A percentile compares a stretch with the other conserved stretches of the same genome.
Conservation (phyloP, 768 basidiomycete genomes). For the Pulveroboletus sp. region DNA sequence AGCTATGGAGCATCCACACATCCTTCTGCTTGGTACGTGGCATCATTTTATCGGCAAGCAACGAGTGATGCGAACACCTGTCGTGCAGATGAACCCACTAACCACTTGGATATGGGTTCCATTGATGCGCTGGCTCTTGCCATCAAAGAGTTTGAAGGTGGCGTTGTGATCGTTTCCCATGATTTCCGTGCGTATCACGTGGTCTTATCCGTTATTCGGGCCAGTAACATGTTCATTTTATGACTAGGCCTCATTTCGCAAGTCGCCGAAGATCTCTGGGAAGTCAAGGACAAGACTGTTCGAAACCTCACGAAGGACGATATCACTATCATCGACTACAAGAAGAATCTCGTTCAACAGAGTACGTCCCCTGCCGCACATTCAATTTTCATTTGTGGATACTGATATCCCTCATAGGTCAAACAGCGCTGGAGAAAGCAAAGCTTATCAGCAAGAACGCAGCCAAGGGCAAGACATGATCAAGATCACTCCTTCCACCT, state of each 20-base stretch:
- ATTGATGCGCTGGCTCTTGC: slow-evolving; percentile 95
- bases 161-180: slow-evolving; percentile 99
- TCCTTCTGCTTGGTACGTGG: slow-evolving; percentile 74
- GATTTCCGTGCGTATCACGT: slow-evolving; percentile 81
- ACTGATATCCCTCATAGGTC: slow-evolving; percentile 45
- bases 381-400: not conserved
- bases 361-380: slow-evolving; percentile 43
- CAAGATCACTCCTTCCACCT: not conserved
- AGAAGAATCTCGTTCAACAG: slow-evolving; percentile 78
- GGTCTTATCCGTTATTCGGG: slow-evolving; percentile 3
- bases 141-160: slow-evolving; percentile 96
- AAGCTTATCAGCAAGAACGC: slow-evolving; percentile 88
- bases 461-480: slow-evolving; percentile 63
- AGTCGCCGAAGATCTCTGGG: slow-evolving; percentile 99
- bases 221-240: slow-evolving; percentile 12
- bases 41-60: slow-evolving; percentile 11
- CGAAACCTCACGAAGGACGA: slow-evolving; percentile 88
- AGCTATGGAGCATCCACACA: slow-evolving; percentile 96
- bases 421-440: slow-evolving; percentile 87
- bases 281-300: slow-evolving; percentile 93
- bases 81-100: slow-evolving; percentile 83
- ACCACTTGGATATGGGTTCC: slow-evolving; percentile 96
- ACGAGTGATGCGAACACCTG: slow-evolving; percentile 1
- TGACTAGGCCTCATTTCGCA: slow-evolving; percentile 85
- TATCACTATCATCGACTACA: slow-evolving; percentile 92